Base-by-base conservation (phyloP, 1,139 yeast genomes). In the Magnusiomyces ingens region DNA sequence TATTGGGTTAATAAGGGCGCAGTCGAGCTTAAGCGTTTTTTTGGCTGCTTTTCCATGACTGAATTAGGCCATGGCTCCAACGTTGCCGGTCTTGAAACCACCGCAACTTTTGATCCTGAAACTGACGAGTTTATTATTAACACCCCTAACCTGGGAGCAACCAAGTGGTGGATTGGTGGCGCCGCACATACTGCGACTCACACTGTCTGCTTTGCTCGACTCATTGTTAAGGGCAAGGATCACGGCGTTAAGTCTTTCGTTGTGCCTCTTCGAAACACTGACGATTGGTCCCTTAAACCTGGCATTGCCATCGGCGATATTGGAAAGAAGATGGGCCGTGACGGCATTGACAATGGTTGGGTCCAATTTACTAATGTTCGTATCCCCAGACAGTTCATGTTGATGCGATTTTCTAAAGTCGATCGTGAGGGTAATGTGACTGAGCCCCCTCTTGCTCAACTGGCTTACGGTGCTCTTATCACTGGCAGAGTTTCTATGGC, bases 101-200 rank as follows among this genome's bases (percentile, higher is more conserved):
- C 91, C 35, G 96, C 96, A 19, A 84, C 86, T 49, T 90, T 78
- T 67, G 86, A 88, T 67, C 74, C 75, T 48, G 73, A 71, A 32
- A 77, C 76, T 35, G 89, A 87, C 64, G 81, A 82, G 58, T 87
- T 90, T 62, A 70, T 79, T 53, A 82, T 90, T 60, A 81, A 87
- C 68, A 90, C 97, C 22, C 97, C 97, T 6, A 88, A 88, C 67
- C 72, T 86, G 58, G 90, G 93, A 53, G 96, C 96, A 42, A 88
- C 96, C 56, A 90, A 90, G 71, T 90, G 96, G 96, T 90, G 97
- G 97, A 90, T 90, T 65, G 97, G 96, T 53, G 97, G 97, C 66
- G 96, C 96, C 52, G 96, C 96, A 5, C 95, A 88, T 67, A 84
- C 95, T 26, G 85, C 96, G 10, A 87, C 93, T 49, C 96, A 90